A percentile compares a stretch with the other conserved stretches of the same genome.
phyloP scores from a whole-genome alignment of 352 stramenopile genomes.

The Phytophthora hybrid region DNA sequence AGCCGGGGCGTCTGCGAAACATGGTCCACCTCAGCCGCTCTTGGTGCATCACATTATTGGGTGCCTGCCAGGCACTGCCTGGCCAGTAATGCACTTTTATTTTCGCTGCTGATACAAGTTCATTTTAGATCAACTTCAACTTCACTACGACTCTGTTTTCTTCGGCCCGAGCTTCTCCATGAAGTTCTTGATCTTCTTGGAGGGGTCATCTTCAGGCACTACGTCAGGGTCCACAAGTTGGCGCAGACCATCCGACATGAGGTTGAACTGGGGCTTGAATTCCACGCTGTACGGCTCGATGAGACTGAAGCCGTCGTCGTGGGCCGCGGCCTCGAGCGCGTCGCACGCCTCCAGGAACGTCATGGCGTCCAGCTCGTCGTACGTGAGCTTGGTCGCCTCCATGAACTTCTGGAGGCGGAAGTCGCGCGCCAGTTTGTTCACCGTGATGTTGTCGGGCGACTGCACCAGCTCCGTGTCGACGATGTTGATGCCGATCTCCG shows the following conservation, averaged over 20 bases:
- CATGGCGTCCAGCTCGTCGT: constrained; percentile 46
- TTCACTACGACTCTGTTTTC: constrained; percentile 13
- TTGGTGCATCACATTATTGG: too few species aligned
- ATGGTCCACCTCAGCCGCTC: constrained; percentile 2
- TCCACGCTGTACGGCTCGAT: constrained; percentile 47
- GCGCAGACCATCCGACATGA: constrained; percentile 38
- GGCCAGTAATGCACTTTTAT: constrained; percentile 6
- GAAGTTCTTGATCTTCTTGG: constrained; percentile 36
- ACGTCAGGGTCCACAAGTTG: constrained; percentile 44
- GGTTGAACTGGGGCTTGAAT: constrained; percentile 36
- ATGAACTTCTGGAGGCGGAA: constrained; percentile 69
- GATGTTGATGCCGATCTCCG: constrained; percentile 67
- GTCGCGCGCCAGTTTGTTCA: constrained; percentile 47
- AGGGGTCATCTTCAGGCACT: constrained; percentile 21
- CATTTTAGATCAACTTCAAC: constrained; percentile 8
- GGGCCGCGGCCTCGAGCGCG: constrained; percentile 33
- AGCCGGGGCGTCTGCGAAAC: constrained; percentile 5
- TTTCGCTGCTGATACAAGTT: neutral
- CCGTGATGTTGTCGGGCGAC: constrained; percentile 51
- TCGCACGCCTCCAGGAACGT: constrained; percentile 44
- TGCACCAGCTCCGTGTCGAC: constrained; percentile 52
- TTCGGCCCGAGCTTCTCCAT: constrained; percentile 12
- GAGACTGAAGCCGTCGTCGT: constrained; percentile 38
- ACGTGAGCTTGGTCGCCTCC: constrained; percentile 51
- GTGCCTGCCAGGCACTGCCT: too few species aligned